A percentile compares a stretch with the other conserved stretches of the same genome.
Conservation (phyloP, 2,329 filamentous ascomycete genomes). For the Ceratocystis variospora region DNA sequence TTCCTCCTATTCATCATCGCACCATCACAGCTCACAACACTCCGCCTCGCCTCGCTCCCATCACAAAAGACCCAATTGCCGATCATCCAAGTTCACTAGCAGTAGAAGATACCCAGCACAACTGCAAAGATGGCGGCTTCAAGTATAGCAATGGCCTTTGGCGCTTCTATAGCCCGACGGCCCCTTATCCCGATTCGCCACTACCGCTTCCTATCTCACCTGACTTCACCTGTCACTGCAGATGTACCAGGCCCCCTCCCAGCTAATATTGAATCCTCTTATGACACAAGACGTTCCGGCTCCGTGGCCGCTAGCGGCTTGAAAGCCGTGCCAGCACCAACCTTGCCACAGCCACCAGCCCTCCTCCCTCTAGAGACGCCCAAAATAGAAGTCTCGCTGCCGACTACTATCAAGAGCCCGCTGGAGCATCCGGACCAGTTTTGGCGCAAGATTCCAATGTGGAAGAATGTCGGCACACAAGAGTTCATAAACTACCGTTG, state of each 20-base stretch:
- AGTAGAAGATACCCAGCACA: background rate
- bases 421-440: conserved; percentile 28
- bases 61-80: too few relatives aligned
- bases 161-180: background rate
- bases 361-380: background rate
- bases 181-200: background rate
- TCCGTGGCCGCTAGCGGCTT: background rate
- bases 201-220: background rate
- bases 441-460: conserved; percentile 38
- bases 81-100: too few relatives aligned
- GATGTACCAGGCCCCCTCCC: background rate
- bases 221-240: background rate
- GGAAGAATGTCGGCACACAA: conserved; percentile 34
- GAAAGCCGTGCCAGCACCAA: background rate
- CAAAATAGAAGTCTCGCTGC: background rate
- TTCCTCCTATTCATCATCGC: too few relatives aligned
- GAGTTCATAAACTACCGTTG: conserved; percentile 41
- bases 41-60: too few relatives aligned
- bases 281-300: background rate
- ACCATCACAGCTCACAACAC: too few relatives aligned
- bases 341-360: background rate
- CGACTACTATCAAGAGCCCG: background rate
- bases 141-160: background rate
- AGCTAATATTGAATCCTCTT: background rate
- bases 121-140: background rate